Percentiles rank a stretch among this genome's conserved stretches.
These are phyloP conservation scores for Suhomyces prunicola DNA, from an alignment of 805 yeast genomes.

Conservation along the genomic window DNA sequence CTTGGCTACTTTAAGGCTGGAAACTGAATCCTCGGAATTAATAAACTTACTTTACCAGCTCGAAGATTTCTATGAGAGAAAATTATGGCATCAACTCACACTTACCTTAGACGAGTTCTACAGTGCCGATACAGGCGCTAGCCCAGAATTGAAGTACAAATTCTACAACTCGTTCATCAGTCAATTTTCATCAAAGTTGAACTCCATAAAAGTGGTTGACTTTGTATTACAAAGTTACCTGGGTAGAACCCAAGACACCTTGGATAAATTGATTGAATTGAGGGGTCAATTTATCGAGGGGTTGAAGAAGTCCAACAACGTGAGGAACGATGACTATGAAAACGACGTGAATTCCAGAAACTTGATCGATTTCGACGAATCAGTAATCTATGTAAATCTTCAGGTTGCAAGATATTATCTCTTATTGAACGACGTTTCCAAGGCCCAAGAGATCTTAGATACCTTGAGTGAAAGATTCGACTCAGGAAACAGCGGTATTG, in stretches of 20 bases:
- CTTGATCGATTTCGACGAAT: constrained; percentile 52
- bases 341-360: constrained; percentile 19
- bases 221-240: constrained; percentile 58
- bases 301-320: constrained; percentile 26
- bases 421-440: constrained; percentile 46
- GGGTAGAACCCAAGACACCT: constrained; percentile 21
- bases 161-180: constrained; percentile 69
- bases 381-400: constrained; percentile 43
- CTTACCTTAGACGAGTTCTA: constrained; percentile 61
- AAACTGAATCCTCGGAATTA: constrained; percentile 59
- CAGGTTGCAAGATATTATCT: constrained; percentile 76
- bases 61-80: constrained; percentile 84
- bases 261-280: constrained; percentile 36
- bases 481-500: constrained; percentile 21
- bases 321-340: constrained; percentile 23
- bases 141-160: constrained; percentile 56
- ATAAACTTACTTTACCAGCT: constrained; percentile 60
- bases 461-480: constrained; percentile 58
- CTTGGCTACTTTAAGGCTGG: constrained; percentile 60
- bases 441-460: constrained; percentile 69
- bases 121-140: constrained; percentile 21
- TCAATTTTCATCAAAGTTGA: constrained; percentile 66
- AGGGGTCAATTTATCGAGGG: constrained; percentile 23
- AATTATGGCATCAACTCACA: constrained; percentile 93
- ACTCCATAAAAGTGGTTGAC: constrained; percentile 74